Evolutionary conservation across 176 grass and related monocot genomes (phyloP).

Genomic region (sorghum (Sorghum bicolor)): DNA sequence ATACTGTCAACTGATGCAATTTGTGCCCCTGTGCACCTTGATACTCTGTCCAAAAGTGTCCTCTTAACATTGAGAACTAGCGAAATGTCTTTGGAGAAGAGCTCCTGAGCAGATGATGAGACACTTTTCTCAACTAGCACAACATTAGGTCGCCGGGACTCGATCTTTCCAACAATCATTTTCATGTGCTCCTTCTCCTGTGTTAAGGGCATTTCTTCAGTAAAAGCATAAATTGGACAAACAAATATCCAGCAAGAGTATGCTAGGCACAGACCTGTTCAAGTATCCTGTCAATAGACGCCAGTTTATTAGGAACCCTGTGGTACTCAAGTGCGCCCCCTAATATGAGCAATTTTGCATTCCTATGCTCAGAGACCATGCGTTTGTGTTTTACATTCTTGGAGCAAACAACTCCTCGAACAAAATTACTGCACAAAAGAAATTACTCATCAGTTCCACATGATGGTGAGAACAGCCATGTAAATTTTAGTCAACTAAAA

Average conservation of each 20-base stretch:
- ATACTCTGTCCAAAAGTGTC: slow-evolving; percentile 80
- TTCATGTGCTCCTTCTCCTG: slow-evolving; percentile 87
- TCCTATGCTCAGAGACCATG: slow-evolving; percentile 83
- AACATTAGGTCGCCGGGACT: slow-evolving; percentile 67
- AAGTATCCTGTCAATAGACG: slow-evolving; percentile 79
- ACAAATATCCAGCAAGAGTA: slow-evolving; percentile 2
- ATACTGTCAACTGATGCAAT: slow-evolving; percentile 78
- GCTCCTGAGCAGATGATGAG: slow-evolving; percentile 82
- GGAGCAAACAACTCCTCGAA: slow-evolving; percentile 89
- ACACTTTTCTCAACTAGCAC: slow-evolving; percentile 92
- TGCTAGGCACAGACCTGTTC: slow-evolving; percentile 59
- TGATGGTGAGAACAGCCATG: not conserved
- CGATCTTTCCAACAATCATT: slow-evolving; percentile 65
- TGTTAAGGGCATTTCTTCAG: slow-evolving; percentile 23
- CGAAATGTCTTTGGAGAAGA: slow-evolving; percentile 82
- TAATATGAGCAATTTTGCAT: slow-evolving; percentile 76
- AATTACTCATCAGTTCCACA: slow-evolving; percentile 20
- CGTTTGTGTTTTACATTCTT: slow-evolving; percentile 99
- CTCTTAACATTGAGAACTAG: slow-evolving; percentile 95
- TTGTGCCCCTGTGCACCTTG: slow-evolving; percentile 87
- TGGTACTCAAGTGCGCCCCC: slow-evolving; percentile 94
- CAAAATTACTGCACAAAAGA: slow-evolving; percentile 57
- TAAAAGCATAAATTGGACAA: slow-evolving; percentile 21
- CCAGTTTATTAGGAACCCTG: slow-evolving; percentile 71
- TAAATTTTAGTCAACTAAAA: slow-evolving; percentile 11